Evolutionary conservation across 495 filamentous ascomycete genomes (phyloP).

Genomic region (Lineolata rhizophorae): DNA sequence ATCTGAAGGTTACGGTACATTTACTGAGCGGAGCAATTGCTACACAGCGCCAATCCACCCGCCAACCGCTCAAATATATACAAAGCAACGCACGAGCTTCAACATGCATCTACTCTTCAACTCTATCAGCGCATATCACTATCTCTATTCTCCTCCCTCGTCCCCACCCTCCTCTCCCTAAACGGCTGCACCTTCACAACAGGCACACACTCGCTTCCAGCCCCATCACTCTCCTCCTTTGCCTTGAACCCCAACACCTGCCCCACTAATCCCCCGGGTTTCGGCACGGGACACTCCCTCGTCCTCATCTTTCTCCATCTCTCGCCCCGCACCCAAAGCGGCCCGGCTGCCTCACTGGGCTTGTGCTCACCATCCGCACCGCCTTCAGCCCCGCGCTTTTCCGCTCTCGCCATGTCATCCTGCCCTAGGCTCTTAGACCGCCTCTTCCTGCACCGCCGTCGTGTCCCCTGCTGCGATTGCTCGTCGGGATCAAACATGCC

Average conservation of each 20-base stretch:
- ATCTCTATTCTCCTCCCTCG: too few species aligned
- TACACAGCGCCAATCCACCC: too few species aligned
- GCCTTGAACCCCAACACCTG: constrained; percentile 47
- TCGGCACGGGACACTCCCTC: constrained; percentile 60
- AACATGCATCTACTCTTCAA: too few species aligned
- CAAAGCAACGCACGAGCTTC: too few species aligned
- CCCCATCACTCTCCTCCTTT: constrained; percentile 3
- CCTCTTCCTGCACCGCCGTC: constrained; percentile 8
- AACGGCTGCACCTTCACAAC: constrained; percentile 2
- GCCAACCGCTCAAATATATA: too few species aligned
- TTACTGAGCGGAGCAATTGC: too few species aligned
- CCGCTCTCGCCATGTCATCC: not conserved
- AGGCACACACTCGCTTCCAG: too few species aligned
- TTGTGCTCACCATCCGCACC: not conserved
- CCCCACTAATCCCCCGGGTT: constrained; percentile 53
- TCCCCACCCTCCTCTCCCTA: constrained; percentile 1
- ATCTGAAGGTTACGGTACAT: too few species aligned
- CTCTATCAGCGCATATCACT: too few species aligned
- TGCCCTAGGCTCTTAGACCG: constrained; percentile 6
- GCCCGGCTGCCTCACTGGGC: not conserved
- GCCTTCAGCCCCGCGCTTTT: not conserved
- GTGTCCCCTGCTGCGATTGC: constrained; percentile 23
- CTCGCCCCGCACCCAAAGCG: not conserved
- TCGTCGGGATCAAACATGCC: constrained; percentile 51
- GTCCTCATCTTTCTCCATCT: constrained; percentile 1